These are phyloP conservation scores for Fusarium proliferatum DNA, from an alignment of 2,329 filamentous ascomycete species.

Conservation along the genomic window DNA sequence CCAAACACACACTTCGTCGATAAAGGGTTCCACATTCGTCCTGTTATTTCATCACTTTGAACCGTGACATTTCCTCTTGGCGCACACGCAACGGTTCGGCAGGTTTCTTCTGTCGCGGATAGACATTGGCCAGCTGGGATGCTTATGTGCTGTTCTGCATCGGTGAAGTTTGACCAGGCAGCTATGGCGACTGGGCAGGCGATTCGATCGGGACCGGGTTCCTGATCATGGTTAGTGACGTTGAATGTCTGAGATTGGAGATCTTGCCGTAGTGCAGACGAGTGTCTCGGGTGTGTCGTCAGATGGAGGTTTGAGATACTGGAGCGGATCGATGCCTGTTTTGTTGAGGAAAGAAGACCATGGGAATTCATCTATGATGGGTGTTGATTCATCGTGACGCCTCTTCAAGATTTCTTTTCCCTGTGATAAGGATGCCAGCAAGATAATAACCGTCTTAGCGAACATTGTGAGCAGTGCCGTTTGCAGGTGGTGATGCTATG, in stretches of 20 bases:
- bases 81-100: conserved; percentile 35
- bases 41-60: conserved; percentile 9
- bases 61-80: conserved; percentile 11
- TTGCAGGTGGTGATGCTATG: neutral
- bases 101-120: conserved; percentile 7
- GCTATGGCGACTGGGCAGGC: conserved; percentile 35
- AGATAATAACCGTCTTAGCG: neutral
- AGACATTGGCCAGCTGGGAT: conserved; percentile 25
- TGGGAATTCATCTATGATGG: conserved; percentile 18
- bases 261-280: conserved; percentile 27
- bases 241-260: neutral
- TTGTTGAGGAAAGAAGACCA: conserved; percentile 18
- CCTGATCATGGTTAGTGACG: neutral
- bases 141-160: conserved; percentile 3
- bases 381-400: neutral
- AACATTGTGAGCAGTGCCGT: conserved; percentile 8
- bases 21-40: conserved; percentile 41
- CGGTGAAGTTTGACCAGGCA: conserved; percentile 15
- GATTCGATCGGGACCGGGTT: conserved; percentile 29
- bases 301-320: conserved; percentile 5
- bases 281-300: conserved; percentile 21
- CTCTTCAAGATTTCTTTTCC: neutral
- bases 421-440: conserved; percentile 1
- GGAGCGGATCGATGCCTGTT: conserved; percentile 29
- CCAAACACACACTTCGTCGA: conserved; percentile 37